Conservation (phyloP, 805 yeast genomes). For the Yamadazyma olivae region DNA sequence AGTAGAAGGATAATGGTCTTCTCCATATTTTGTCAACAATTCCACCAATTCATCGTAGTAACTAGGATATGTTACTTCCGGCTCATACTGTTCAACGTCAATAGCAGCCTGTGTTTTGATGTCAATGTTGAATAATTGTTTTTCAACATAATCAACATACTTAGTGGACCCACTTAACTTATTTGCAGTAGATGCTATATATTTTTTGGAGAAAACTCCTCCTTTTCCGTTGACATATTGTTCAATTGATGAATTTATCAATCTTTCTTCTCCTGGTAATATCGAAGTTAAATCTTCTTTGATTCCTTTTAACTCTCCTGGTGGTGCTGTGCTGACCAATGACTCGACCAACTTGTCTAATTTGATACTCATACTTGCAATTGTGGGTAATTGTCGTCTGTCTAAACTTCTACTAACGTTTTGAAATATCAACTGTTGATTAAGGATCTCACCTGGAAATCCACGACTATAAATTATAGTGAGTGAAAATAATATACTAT, state of each 20-base stretch:
- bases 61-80: conserved; percentile 20
- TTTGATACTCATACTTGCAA: too few species aligned
- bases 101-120: conserved; percentile 46
- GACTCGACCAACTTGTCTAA: conserved; percentile 18
- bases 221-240: conserved; percentile 26
- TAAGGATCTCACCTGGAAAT: too few species aligned
- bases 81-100: conserved; percentile 38
- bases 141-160: conserved; percentile 48
- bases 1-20: conserved; percentile 63
- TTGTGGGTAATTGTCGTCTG: too few species aligned
- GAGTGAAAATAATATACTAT: too few species aligned
- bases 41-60: conserved; percentile 27
- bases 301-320: conserved; percentile 35
- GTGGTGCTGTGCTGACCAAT: conserved; percentile 34
- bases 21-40: conserved; percentile 48
- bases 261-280: conserved; percentile 14
- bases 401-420: too few species aligned
- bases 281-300: conserved; percentile 22
- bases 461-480: too few species aligned
- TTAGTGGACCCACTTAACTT: conserved; percentile 38
- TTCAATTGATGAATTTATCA: conserved; percentile 27
- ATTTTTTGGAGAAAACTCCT: conserved; percentile 24
- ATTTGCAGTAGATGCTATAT: conserved; percentile 32
- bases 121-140: conserved; percentile 57
- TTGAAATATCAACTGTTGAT: too few species aligned